phyloP scores from a whole-genome alignment of 306 rosid species.

The Lagenaria siceraria region DNA sequence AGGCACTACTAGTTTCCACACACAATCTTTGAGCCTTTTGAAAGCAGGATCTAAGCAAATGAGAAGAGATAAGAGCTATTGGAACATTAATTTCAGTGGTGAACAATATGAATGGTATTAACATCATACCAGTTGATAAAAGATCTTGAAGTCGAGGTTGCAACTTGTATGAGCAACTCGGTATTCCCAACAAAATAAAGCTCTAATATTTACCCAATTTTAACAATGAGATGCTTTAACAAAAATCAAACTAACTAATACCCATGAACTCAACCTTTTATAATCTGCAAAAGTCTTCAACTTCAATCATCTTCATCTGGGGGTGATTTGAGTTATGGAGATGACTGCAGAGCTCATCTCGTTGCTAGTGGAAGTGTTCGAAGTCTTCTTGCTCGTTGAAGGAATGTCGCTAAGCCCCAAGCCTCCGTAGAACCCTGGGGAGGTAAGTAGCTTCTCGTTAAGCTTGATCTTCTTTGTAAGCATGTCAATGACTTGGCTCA shows the following conservation, averaged over 20 bases:
- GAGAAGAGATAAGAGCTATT: not conserved
- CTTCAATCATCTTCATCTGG: constrained; percentile 33
- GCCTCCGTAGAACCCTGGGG: constrained; percentile 65
- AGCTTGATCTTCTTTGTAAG: constrained; percentile 57
- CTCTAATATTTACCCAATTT: not conserved
- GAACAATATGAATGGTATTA: not conserved
- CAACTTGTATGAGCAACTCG: not conserved
- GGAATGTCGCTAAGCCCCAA: constrained; percentile 25
- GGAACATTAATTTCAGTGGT: not conserved
- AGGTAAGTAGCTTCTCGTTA: constrained; percentile 57
- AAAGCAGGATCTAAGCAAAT: not conserved
- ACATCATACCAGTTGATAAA: not conserved
- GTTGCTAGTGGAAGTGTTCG: constrained; percentile 14
- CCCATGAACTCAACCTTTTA: not conserved
- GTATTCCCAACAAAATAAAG: not conserved
- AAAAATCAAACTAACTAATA: not conserved
- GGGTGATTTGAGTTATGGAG: constrained; percentile 42
- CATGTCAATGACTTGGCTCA: constrained; percentile 75
- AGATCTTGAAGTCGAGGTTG: not conserved
- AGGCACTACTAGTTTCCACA: not conserved
- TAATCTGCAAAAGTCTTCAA: not conserved
- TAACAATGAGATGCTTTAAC: not conserved
- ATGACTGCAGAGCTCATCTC: constrained; percentile 27
- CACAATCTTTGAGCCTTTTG: not conserved
- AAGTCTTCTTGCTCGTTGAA: constrained; percentile 24